These are phyloP conservation scores for Fusarium goolgardi DNA, from an alignment of 2,329 filamentous ascomycete genomes.

Conservation along the genomic window DNA sequence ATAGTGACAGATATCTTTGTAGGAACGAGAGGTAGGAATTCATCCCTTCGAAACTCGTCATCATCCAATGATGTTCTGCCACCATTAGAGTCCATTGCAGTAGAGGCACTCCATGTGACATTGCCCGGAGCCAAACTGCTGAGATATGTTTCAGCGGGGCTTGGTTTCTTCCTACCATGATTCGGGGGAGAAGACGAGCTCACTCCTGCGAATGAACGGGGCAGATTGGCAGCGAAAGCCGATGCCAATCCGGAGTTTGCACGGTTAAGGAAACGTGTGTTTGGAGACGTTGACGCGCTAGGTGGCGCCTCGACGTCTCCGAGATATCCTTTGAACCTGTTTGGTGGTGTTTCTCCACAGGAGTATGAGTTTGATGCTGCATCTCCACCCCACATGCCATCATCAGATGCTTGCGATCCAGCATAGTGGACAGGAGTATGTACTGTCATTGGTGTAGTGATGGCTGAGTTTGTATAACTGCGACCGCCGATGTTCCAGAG, in stretches of 20 bases:
- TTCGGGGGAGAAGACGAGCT: constrained; percentile 59
- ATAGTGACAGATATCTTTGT: constrained; percentile 65
- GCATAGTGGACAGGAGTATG: constrained; percentile 67
- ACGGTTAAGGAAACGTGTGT: constrained; percentile 63
- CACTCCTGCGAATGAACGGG: constrained; percentile 57
- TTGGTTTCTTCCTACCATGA: constrained; percentile 64
- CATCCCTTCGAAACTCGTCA: constrained; percentile 62
- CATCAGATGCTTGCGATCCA: constrained; percentile 68
- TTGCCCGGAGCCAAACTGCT: constrained; percentile 64
- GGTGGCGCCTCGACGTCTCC: constrained; percentile 61
- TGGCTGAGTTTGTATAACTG: constrained; percentile 65
- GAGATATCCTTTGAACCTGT: constrained; percentile 59
- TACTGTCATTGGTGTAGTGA: constrained; percentile 68
- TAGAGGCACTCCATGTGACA: constrained; percentile 63
- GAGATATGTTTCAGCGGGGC: constrained; percentile 71
- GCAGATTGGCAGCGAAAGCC: constrained; percentile 66
- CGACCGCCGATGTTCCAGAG: constrained; percentile 64
- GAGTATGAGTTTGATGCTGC: constrained; percentile 69
- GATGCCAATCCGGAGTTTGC: constrained; percentile 67
- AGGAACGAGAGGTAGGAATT: constrained; percentile 60
- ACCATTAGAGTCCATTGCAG: constrained; percentile 59
- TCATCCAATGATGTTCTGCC: constrained; percentile 66
- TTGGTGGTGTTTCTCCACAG: constrained; percentile 70
- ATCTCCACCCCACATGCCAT: constrained; percentile 64
- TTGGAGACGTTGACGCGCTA: constrained; percentile 70